Base-by-base conservation (phyloP, 2,329 filamentous ascomycete genomes). In the Pyrenochaeta sp. region DNA sequence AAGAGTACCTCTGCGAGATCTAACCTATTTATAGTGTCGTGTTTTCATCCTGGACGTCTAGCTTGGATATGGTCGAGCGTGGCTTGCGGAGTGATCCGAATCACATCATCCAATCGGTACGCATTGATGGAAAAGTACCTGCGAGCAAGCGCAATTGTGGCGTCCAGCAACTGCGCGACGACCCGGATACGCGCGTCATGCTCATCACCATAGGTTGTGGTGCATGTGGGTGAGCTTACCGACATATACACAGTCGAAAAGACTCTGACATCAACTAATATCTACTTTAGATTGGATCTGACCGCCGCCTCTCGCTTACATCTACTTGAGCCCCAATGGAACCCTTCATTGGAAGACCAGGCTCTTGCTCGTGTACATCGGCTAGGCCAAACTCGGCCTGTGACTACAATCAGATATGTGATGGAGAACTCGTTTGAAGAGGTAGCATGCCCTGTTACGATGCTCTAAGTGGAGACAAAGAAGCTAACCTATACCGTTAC, bases 141-240 rank as follows among this genome's bases (percentile, higher is more conserved):
- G 72, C 74, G 11, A 72, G 66, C 2, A 71, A 77, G 1, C 62
- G 79, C 4, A 70, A 75, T 6, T 35, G 48, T 0, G 71, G 75
- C 0, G 52, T 81, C 0, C 54, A 76, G 0, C 58, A 38, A 4
- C 81, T 81, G 52, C 64, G 67, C 2, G 55, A 34, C 0, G 72
- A 80, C 10, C 55, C 68, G 0, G 46, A 27, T 0, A 51, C 77
- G 4, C 60, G 63, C 0, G 74, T 81, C 3, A 68, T 60, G 21
- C 65, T 82, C 0, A 56, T 81, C 1, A 79, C 78, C 0, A 56
- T 81, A 1, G 73, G 75, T 0, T 81, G 78, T 35, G 79, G 77
- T 23, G 76, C 77, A 10, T 74, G 77, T n/a, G 78, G 79, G 76
- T 77, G 54, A 60, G 73, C 22, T 14, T 14, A 9, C 11, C 9